Percentiles rank a stretch among this genome's conserved stretches.
Evolutionary conservation across 2,329 filamentous ascomycete genomes (phyloP).

Genomic region (Aspergillus fumigatus): DNA sequence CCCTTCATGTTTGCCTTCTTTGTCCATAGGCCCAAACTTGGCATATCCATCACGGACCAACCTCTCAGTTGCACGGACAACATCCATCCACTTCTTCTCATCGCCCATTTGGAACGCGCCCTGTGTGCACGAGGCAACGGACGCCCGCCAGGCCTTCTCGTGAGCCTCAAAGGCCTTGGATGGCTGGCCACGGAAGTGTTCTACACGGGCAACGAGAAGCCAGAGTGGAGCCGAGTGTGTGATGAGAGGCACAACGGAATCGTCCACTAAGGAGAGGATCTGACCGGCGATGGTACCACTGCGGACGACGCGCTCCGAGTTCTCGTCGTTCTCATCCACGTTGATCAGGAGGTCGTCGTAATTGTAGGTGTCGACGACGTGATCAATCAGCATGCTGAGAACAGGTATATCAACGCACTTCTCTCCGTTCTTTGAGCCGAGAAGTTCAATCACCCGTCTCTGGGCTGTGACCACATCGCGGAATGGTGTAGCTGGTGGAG

Average conservation of each 20-base stretch:
- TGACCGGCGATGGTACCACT: conserved; percentile 49
- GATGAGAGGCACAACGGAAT: conserved; percentile 73
- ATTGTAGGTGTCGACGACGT: conserved; percentile 54
- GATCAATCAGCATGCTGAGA: conserved; percentile 65
- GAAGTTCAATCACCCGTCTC: conserved; percentile 69
- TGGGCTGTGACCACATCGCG: conserved; percentile 72
- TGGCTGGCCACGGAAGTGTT: conserved; percentile 68
- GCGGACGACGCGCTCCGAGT: conserved; percentile 36
- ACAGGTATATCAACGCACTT: conserved; percentile 71
- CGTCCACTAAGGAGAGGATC: conserved; percentile 69
- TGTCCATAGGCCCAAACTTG: conserved; percentile 63
- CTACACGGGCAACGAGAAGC: conserved; percentile 66
- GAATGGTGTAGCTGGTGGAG: conserved; percentile 62
- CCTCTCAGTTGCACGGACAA: conserved; percentile 74
- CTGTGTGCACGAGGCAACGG: conserved; percentile 44
- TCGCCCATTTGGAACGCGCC: conserved; percentile 50
- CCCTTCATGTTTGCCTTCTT: conserved; percentile 49
- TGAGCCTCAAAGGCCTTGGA: conserved; percentile 71
- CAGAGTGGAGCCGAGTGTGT: conserved; percentile 74
- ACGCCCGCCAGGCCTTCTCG: conserved; percentile 83
- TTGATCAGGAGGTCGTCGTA: conserved; percentile 34
- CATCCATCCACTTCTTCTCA: conserved; percentile 62
- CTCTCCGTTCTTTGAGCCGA: conserved; percentile 63
- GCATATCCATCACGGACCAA: conserved; percentile 74
- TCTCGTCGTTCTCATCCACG: conserved; percentile 30